Conservation (phyloP, 441 rosid species). For the Croton setiger region DNA sequence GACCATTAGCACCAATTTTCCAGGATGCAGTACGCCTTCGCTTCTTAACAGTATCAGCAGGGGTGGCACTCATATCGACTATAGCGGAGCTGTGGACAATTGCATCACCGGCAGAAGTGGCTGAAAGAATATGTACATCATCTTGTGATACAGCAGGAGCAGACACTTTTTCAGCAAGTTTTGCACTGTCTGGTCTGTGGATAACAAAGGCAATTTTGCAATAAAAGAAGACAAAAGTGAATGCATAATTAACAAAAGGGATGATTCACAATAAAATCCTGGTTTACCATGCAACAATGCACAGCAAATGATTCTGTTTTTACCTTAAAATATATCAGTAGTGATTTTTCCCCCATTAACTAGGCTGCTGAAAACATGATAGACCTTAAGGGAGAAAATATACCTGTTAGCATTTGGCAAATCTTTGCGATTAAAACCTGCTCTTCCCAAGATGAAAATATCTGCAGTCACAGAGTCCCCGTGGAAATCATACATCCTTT, state of each 20-base stretch:
- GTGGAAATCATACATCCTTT: conserved; percentile 77
- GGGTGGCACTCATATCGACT: conserved; percentile 48
- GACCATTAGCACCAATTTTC: conserved; percentile 36
- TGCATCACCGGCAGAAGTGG: conserved; percentile 22
- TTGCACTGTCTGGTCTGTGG: conserved; percentile 45
- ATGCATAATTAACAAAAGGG: not conserved
- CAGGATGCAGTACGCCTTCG: conserved; percentile 66
- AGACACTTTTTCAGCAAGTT: conserved; percentile 44
- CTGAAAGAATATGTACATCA: not conserved
- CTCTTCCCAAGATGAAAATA: conserved; percentile 54
- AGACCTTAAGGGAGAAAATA: conserved; percentile 15
- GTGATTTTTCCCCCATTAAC: not conserved
- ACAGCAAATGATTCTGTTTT: not conserved
- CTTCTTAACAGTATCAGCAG: conserved; percentile 79
- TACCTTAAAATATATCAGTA: not conserved
- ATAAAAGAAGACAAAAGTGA: not conserved
- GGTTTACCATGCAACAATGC: not conserved
- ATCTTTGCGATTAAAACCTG: conserved; percentile 50
- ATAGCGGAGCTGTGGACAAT: conserved; percentile 20
- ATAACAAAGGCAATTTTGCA: conserved; percentile 8
- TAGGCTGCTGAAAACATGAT: conserved; percentile 14
- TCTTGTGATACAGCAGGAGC: conserved; percentile 7
- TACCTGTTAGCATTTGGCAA: conserved; percentile 43
- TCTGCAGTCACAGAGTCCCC: conserved; percentile 70
- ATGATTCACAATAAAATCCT: conserved; percentile 9